These are phyloP conservation scores for Boletus tomentosulus DNA, from an alignment of 768 basidiomycete genomes.

Conservation along the genomic window DNA sequence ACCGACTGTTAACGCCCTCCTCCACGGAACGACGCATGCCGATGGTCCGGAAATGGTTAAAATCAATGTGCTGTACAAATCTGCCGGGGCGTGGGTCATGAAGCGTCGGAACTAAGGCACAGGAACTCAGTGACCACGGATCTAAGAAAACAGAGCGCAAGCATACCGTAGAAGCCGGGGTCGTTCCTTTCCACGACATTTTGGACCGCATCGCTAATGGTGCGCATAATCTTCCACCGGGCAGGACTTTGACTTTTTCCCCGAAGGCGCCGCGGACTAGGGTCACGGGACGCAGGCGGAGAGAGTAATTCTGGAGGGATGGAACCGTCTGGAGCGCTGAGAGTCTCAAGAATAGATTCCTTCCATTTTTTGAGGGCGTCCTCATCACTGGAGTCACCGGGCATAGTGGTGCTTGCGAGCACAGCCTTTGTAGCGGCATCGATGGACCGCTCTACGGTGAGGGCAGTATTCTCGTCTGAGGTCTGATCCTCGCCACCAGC, in stretches of 20 bases:
- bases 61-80: slow-evolving; percentile 84
- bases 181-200: slow-evolving; percentile 58
- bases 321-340: slow-evolving; percentile 61
- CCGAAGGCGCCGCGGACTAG: slow-evolving; percentile 72
- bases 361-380: slow-evolving; percentile 49
- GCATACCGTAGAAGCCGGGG: slow-evolving; percentile 70
- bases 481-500: slow-evolving; percentile 59
- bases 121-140: slow-evolving; percentile 1
- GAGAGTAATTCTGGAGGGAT: slow-evolving; percentile 75
- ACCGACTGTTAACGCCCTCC: slow-evolving; percentile 84
- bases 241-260: slow-evolving; percentile 78
- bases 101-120: slow-evolving; percentile 55
- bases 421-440: slow-evolving; percentile 64
- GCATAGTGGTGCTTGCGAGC: slow-evolving; percentile 40
- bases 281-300: slow-evolving; percentile 77
- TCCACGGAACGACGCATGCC: slow-evolving; percentile 92
- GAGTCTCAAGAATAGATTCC: slow-evolving; percentile 53
- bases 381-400: slow-evolving; percentile 36
- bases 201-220: slow-evolving; percentile 76
- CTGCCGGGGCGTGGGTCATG: slow-evolving; percentile 72
- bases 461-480: slow-evolving; percentile 51
- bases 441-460: slow-evolving; percentile 64
- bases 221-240: slow-evolving; percentile 76
- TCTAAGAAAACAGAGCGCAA: background rate
- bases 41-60: slow-evolving; percentile 96